phyloP scores from a whole-genome alignment of 805 yeast genomes.

The Ogataea zsoltii region DNA sequence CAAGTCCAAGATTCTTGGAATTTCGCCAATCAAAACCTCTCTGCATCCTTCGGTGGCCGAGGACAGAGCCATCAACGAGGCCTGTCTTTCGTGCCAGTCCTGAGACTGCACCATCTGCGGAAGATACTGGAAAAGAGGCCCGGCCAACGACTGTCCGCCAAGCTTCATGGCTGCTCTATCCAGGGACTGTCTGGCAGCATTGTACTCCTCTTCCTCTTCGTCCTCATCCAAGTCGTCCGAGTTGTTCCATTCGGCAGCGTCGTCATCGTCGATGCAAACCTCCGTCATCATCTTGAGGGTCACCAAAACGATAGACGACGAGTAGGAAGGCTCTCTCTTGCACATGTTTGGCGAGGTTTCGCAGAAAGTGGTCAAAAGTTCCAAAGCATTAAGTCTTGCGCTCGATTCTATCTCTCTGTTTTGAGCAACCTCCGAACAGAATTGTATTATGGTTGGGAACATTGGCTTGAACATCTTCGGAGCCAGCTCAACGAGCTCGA shows the following conservation, averaged over 20 bases:
- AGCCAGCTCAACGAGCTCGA: slow-evolving; percentile 88
- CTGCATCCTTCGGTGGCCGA: slow-evolving; percentile 97
- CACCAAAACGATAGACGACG: slow-evolving; percentile 67
- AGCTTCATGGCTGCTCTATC: slow-evolving; percentile 86
- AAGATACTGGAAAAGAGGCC: slow-evolving; percentile 80
- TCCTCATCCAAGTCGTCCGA: slow-evolving; percentile 75
- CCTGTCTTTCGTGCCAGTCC: slow-evolving; percentile 94
- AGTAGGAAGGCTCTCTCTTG: slow-evolving; percentile 70
- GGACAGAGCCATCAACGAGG: slow-evolving; percentile 94
- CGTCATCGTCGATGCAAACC: slow-evolving; percentile 83
- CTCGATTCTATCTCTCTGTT: slow-evolving; percentile 75
- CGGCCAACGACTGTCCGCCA: slow-evolving; percentile 81
- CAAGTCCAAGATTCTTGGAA: slow-evolving; percentile 79
- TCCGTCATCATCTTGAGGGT: slow-evolving; percentile 88
- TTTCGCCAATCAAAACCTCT: slow-evolving; percentile 80
- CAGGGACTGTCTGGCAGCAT: slow-evolving; percentile 91
- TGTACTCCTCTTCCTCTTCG: slow-evolving; percentile 85
- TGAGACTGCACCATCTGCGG: slow-evolving; percentile 78
- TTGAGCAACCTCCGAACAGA: slow-evolving; percentile 80
- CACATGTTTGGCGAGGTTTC: slow-evolving; percentile 97
- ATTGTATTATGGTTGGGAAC: slow-evolving; percentile 85
- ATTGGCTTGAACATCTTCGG: slow-evolving; percentile 92
- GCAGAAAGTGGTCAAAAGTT: slow-evolving; percentile 83
- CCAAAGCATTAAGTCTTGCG: slow-evolving; percentile 85
- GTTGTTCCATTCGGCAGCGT: slow-evolving; percentile 73